Conservation (phyloP, 129 eudicot species). For the Artemisia annua region DNA sequence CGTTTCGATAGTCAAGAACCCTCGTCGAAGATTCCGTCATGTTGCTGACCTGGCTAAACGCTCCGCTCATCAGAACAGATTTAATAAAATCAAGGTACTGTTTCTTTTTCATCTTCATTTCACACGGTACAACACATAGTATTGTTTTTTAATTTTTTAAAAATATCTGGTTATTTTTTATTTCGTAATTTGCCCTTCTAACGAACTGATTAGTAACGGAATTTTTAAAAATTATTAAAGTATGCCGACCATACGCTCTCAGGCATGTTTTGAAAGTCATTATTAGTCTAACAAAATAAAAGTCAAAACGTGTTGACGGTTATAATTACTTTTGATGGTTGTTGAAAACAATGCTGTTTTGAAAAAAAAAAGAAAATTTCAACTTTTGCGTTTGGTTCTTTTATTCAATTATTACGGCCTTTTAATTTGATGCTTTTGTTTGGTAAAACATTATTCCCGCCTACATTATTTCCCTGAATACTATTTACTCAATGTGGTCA, state of each 20-base stretch:
- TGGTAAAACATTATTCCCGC: neutral
- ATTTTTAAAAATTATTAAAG: too few species aligned
- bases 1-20: conserved; percentile 58
- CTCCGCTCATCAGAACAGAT: conserved; percentile 34
- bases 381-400: too few species aligned
- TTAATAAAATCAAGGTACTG: conserved; percentile 44
- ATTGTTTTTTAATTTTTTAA: too few species aligned
- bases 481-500: too few species aligned
- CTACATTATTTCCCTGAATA: neutral
- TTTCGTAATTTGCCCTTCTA: too few species aligned
- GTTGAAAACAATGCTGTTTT: conserved; percentile 5
- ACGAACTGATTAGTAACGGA: too few species aligned
- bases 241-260: too few species aligned
- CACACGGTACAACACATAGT: neutral
- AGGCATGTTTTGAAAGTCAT: too few species aligned
- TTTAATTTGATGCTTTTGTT: neutral
- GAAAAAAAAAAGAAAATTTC: neutral
- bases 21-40: conserved; percentile 72
- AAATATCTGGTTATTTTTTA: too few species aligned
- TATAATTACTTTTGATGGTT: neutral
- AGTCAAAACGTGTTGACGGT: conserved; percentile 22
- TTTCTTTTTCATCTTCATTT: neutral
- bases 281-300: neutral
- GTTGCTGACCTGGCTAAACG: conserved; percentile 73
- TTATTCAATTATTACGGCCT: conserved; percentile 28